Conservation (phyloP, 345 rosid genomes). For the Brassica rapa region DNA sequence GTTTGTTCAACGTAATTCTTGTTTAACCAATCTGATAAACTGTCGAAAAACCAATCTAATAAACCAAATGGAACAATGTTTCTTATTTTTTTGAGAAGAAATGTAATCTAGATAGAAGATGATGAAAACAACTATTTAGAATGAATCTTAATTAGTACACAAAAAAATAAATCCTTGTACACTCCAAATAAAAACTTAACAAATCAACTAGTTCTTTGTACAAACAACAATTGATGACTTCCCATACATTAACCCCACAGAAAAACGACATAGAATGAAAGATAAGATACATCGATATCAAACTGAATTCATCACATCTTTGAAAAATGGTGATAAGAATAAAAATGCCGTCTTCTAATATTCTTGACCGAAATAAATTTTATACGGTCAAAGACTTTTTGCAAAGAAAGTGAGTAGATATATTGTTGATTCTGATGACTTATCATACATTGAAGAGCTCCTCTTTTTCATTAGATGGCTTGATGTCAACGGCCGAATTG, state of each 20-base stretch:
- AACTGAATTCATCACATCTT: slow-evolving; percentile 28
- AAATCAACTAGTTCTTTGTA: slow-evolving; percentile 34
- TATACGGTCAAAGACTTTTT: neutral
- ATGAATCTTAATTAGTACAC: slow-evolving; percentile 19
- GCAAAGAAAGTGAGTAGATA: slow-evolving; percentile 7
- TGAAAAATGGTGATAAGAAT: slow-evolving; percentile 32
- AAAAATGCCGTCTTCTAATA: neutral
- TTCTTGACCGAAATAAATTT: slow-evolving; percentile 20
- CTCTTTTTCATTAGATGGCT: slow-evolving; percentile 38
- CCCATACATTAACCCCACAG: slow-evolving; percentile 15
- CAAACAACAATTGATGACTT: slow-evolving; percentile 30
- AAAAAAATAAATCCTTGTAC: slow-evolving; percentile 32
- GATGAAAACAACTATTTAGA: slow-evolving; percentile 9
- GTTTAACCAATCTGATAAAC: neutral
- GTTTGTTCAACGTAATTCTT: neutral
- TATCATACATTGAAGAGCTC: slow-evolving; percentile 47
- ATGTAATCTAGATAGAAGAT: neutral
- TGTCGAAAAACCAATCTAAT: too few species aligned
- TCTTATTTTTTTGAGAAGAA: neutral
- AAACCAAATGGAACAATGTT: neutral
- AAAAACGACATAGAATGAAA: neutral
- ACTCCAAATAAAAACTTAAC: neutral
- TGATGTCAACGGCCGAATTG: slow-evolving; percentile 34
- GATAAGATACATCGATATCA: slow-evolving; percentile 12
- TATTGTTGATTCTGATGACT: slow-evolving; percentile 15